These are phyloP conservation scores for Crithidia acanthocephali DNA, from an alignment of 208 protist species.

Conservation along the genomic window DNA sequence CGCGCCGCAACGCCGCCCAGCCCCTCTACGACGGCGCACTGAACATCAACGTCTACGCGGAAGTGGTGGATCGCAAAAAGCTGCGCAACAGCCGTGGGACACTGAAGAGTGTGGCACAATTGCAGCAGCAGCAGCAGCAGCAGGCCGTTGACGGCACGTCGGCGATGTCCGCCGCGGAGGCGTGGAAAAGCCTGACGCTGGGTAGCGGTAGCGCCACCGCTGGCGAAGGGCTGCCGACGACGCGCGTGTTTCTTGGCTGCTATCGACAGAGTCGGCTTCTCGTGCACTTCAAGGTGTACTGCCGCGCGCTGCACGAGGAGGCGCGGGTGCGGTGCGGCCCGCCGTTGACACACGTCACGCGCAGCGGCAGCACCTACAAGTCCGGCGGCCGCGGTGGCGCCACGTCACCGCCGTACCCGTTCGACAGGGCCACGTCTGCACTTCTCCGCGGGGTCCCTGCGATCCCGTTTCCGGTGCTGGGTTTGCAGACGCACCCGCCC, in stretches of 20 bases:
- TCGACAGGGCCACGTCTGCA: slow-evolving; percentile 9
- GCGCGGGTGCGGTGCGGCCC: slow-evolving; percentile 34
- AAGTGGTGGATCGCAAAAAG: background rate
- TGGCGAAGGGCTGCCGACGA: background rate
- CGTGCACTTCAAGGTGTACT: slow-evolving; percentile 84
- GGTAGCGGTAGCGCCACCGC: background rate
- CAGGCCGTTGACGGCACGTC: background rate
- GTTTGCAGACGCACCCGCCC: slow-evolving; percentile 47
- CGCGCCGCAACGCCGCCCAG: background rate
- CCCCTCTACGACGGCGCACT: slow-evolving; percentile 43
- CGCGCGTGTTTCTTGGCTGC: slow-evolving; percentile 52
- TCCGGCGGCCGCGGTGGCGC: background rate
- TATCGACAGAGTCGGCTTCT: slow-evolving; percentile 82
- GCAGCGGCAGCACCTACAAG: background rate
- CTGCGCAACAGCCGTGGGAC: background rate
- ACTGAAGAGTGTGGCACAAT: background rate
- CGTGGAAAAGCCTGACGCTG: background rate
- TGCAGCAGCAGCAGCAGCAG: too few species aligned
- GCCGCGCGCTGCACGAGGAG: slow-evolving; percentile 76
- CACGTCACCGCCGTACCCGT: background rate
- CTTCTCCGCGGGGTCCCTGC: slow-evolving; percentile 42
- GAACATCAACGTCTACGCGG: slow-evolving; percentile 55
- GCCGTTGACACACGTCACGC: slow-evolving; percentile 20
- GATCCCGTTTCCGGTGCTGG: slow-evolving; percentile 61
- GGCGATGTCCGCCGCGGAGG: background rate